Evolutionary conservation across 768 basidiomycete species (phyloP).

Genomic region (Brasilioporus rufonigricans): DNA sequence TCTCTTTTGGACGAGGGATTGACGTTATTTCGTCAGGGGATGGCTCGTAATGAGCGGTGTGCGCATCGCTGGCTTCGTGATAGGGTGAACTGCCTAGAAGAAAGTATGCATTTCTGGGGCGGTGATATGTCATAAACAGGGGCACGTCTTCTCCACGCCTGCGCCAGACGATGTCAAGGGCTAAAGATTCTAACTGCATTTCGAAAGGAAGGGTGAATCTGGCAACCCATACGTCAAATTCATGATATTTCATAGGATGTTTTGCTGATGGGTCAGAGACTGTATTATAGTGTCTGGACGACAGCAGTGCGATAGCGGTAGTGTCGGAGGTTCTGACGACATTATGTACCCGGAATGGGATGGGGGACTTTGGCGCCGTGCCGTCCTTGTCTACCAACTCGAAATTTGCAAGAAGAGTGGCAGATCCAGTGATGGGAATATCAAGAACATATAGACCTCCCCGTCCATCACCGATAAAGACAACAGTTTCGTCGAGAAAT

Average conservation of each 20-base stretch:
- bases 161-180: slow-evolving; percentile 64
- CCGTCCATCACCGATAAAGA: slow-evolving; percentile 67
- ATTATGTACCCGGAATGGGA: slow-evolving; percentile 41
- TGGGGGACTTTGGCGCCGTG: slow-evolving; percentile 23
- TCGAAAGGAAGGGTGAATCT: slow-evolving; percentile 46
- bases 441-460: slow-evolving; percentile 65
- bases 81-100: slow-evolving; percentile 61
- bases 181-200: slow-evolving; percentile 28
- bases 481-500: slow-evolving; percentile 48
- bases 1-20: slow-evolving; percentile 62
- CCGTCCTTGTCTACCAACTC: slow-evolving; percentile 35
- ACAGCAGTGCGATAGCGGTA: slow-evolving; percentile 49
- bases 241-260: slow-evolving; percentile 30
- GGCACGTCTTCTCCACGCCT: slow-evolving; percentile 72
- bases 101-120: slow-evolving; percentile 45
- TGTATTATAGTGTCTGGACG: slow-evolving; percentile 51
- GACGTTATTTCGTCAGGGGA: slow-evolving; percentile 64
- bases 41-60: slow-evolving; percentile 48
- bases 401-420: slow-evolving; percentile 51
- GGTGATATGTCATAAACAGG: slow-evolving; percentile 49
- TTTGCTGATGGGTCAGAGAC: slow-evolving; percentile 18
- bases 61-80: slow-evolving; percentile 36
- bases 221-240: slow-evolving; percentile 69
- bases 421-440: slow-evolving; percentile 37
- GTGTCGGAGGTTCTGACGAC: slow-evolving; percentile 37